Percentiles rank a stretch among this genome's conserved stretches.
Conservation (phyloP, 2,329 filamentous ascomycete species). For the Talaromyces sp. region DNA sequence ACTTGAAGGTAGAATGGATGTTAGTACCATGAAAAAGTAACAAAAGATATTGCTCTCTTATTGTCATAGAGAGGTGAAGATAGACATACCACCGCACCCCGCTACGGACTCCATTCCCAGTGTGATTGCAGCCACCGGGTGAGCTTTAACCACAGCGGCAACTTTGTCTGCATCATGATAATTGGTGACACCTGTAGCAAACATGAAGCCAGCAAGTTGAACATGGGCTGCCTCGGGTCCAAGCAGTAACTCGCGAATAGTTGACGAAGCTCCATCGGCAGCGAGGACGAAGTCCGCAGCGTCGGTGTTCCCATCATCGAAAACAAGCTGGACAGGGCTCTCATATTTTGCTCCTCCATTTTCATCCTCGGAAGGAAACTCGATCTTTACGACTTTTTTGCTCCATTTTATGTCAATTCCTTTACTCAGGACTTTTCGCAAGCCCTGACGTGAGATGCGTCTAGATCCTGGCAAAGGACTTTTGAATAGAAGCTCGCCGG, state of each 20-base stretch:
- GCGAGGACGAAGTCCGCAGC: slow-evolving; percentile 8
- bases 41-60: not conserved
- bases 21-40: not conserved
- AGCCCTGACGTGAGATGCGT: slow-evolving; percentile 9
- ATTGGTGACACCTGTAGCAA: slow-evolving; percentile 8
- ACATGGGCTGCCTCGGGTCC: not conserved
- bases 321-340: not conserved
- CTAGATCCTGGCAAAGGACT: slow-evolving; percentile 11
- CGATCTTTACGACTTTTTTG: not conserved
- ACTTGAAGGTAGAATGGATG: not conserved
- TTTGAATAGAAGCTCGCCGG: slow-evolving; percentile 13
- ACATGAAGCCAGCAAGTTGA: slow-evolving; percentile 12
- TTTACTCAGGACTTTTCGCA: slow-evolving; percentile 8
- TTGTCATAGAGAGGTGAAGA: not conserved
- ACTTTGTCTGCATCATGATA: slow-evolving; percentile 11
- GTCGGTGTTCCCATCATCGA: not conserved
- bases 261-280: slow-evolving; percentile 12
- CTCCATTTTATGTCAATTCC: slow-evolving; percentile 11
- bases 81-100: slow-evolving; percentile 13
- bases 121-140: slow-evolving; percentile 13
- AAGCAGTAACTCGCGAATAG: slow-evolving; percentile 8
- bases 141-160: slow-evolving; percentile 9
- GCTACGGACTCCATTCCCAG: slow-evolving; percentile 13
- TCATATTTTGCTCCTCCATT: not conserved
- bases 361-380: not conserved